These are phyloP conservation scores for Colletotrichum abscissum DNA, from an alignment of 2,329 filamentous ascomycete genomes.

Conservation along the genomic window DNA sequence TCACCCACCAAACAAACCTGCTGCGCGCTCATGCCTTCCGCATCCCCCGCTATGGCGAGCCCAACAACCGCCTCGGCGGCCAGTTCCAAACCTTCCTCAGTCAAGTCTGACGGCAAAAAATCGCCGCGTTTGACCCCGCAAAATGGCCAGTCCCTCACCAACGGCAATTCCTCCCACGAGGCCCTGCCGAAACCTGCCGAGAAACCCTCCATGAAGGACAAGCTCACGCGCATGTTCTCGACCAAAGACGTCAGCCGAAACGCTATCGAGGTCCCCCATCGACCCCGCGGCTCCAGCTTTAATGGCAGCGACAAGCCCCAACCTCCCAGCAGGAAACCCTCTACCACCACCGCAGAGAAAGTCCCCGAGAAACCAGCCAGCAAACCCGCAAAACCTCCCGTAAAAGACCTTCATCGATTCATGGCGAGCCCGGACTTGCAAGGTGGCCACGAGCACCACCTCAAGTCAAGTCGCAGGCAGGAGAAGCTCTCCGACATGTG, in stretches of 20 bases:
- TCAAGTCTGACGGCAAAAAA: slow-evolving; percentile 55
- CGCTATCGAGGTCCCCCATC: slow-evolving; percentile 47
- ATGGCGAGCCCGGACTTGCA: slow-evolving; percentile 61
- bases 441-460: slow-evolving; percentile 85
- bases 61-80: slow-evolving; percentile 47
- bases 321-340: slow-evolving; percentile 45
- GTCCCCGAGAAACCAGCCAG: slow-evolving; percentile 43
- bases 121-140: slow-evolving; percentile 53
- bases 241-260: slow-evolving; percentile 61
- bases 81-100: slow-evolving; percentile 61
- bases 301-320: slow-evolving; percentile 51
- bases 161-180: slow-evolving; percentile 42
- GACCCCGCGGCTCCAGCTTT: slow-evolving; percentile 49
- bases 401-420: slow-evolving; percentile 60
- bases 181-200: slow-evolving; percentile 52
- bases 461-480: slow-evolving; percentile 90
- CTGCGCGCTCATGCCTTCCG: slow-evolving; percentile 31
- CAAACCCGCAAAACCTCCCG: slow-evolving; percentile 49
- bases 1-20: not conserved
- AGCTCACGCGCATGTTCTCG: slow-evolving; percentile 74
- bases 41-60: slow-evolving; percentile 33
- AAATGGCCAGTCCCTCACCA: slow-evolving; percentile 46
- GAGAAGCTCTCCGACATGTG: slow-evolving; percentile 96
- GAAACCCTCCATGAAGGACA: slow-evolving; percentile 72
- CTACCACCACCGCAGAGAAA: slow-evolving; percentile 42